Evolutionary conservation across 768 basidiomycete species (phyloP).

Genomic region (Dictyophora rubrovolvata): DNA sequence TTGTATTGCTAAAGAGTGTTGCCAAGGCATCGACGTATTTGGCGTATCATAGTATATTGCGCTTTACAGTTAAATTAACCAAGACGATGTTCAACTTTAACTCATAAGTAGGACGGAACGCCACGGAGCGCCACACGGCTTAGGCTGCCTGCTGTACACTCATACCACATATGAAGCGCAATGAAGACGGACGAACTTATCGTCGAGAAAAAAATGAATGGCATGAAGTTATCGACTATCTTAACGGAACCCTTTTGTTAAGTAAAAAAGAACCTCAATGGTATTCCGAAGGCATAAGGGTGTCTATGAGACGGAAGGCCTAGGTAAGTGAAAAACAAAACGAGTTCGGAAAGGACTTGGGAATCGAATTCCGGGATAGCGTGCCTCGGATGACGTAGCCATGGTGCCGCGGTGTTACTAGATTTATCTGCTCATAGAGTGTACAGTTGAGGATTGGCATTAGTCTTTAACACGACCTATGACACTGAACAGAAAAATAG

Average conservation of each 20-base stretch:
- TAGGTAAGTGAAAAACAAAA: neutral
- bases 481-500: too few relatives aligned
- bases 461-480: too few relatives aligned
- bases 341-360: neutral
- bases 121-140: neutral
- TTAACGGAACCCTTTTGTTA: neutral
- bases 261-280: neutral
- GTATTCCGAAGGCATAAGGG: neutral
- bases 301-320: neutral
- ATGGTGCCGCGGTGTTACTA: neutral
- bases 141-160: neutral
- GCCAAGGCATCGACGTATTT: too few relatives aligned
- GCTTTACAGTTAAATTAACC: neutral
- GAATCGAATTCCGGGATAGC: neutral
- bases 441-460: too few relatives aligned
- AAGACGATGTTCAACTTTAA: neutral
- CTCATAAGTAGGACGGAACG: neutral
- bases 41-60: too few relatives aligned
- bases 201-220: neutral
- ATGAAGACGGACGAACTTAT: neutral
- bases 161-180: neutral
- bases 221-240: neutral
- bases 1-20: too few relatives aligned
- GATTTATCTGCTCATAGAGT: neutral
- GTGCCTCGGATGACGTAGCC: neutral